Evolutionary conservation across 805 yeast species (phyloP).

Genomic region (Debaryomyces hansenii): DNA sequence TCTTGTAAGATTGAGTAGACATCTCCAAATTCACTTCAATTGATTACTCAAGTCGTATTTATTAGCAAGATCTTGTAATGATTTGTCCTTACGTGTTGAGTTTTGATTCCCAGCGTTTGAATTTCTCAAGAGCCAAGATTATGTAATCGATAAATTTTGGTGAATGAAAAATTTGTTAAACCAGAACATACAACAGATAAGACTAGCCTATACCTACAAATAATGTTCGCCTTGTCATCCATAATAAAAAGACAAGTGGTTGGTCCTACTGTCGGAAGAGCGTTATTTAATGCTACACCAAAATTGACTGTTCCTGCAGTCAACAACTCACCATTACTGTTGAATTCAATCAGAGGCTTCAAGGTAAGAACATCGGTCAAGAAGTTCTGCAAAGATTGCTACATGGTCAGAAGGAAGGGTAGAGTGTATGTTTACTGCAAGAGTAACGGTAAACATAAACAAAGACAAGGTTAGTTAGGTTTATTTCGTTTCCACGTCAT

Average conservation of each 20-base stretch:
- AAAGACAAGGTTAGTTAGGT: constrained; percentile 68
- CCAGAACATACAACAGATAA: not conserved
- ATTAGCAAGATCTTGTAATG: not conserved
- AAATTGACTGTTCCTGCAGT: constrained; percentile 3
- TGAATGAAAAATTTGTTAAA: not conserved
- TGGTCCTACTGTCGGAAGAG: constrained; percentile 11
- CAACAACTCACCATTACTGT: constrained; percentile 3
- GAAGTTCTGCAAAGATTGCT: constrained; percentile 88
- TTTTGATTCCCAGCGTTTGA: constrained; percentile 4
- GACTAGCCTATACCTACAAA: not conserved
- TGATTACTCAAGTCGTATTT: not conserved
- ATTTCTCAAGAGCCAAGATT: constrained; percentile 1
- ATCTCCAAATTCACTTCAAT: constrained; percentile 31
- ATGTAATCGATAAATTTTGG: constrained; percentile 2
- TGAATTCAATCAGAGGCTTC: constrained; percentile 59
- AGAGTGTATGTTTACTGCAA: constrained; percentile 92
- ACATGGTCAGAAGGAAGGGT: constrained; percentile 92
- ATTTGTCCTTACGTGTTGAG: constrained; percentile 14
- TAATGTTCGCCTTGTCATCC: constrained; percentile 20
- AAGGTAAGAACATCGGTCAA: constrained; percentile 92
- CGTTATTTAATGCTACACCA: constrained; percentile 12
- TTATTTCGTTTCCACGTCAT: not conserved
- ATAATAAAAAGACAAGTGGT: constrained; percentile 16
- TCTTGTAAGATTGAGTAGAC: constrained; percentile 85
- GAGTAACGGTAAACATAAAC: constrained; percentile 90